Percentiles rank a stretch among this genome's conserved stretches.
These are phyloP conservation scores for Pseudisothecium myosuroides DNA, from an alignment of 225 moss, liverwort and hornwort genomes.

Conservation along the genomic window DNA sequence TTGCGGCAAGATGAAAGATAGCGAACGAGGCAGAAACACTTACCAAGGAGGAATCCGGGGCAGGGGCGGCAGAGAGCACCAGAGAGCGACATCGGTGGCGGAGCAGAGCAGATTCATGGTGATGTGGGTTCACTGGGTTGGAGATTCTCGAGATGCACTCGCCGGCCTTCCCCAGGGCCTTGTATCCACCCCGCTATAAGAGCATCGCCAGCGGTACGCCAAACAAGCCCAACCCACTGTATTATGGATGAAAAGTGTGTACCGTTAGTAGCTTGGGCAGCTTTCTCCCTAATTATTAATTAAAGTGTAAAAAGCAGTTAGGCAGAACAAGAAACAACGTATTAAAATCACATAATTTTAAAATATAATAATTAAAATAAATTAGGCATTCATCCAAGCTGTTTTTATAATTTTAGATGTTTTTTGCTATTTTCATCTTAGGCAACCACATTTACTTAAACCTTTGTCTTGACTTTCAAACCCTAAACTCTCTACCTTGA, in stretches of 20 bases:
- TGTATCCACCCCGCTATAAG: not conserved
- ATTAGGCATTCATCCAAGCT: no score
- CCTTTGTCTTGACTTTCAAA: no score
- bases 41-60: not conserved
- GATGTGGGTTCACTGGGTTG: not conserved
- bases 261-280: no score
- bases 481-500: no score
- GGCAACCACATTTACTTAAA: no score
- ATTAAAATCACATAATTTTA: no score
- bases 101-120: not conserved
- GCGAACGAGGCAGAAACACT: not conserved
- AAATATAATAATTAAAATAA: no score
- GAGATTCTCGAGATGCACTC: conserved; percentile 12
- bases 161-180: not conserved
- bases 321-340: no score
- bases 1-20: not conserved
- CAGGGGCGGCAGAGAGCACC: not conserved
- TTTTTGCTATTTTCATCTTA: no score
- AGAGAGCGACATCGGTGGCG: not conserved
- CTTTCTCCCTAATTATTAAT: no score
- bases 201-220: not conserved
- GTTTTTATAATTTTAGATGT: no score
- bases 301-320: no score
- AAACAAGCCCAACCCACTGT: not conserved
- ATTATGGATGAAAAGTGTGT: not conserved